Evolutionary conservation across 1,139 yeast species (phyloP).

Genomic region (Geotrichum fermentans): DNA sequence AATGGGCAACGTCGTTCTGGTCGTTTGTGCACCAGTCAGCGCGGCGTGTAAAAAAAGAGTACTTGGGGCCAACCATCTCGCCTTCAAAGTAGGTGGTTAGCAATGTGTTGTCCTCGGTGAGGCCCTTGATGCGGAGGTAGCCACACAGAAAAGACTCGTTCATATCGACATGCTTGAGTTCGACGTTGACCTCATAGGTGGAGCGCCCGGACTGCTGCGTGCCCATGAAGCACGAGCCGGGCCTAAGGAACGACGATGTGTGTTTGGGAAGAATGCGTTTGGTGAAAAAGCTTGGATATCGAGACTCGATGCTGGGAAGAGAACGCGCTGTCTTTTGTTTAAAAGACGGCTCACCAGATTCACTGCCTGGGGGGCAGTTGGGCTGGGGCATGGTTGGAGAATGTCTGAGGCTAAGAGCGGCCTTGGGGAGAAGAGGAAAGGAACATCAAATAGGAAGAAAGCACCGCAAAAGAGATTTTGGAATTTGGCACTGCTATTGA

Average conservation of each 20-base stretch:
- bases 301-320: constrained; percentile 21
- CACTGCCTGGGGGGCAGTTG: neutral
- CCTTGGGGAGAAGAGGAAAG: no score
- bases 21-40: constrained; percentile 58
- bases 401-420: no score
- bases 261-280: constrained; percentile 20
- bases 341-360: no score
- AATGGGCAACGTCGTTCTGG: constrained; percentile 74
- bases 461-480: no score
- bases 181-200: constrained; percentile 66
- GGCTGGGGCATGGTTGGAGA: neutral
- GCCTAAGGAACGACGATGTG: constrained; percentile 41
- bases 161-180: constrained; percentile 64
- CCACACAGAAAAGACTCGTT: constrained; percentile 63
- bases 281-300: constrained; percentile 18
- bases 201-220: constrained; percentile 69
- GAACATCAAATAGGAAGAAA: no score
- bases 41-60: constrained; percentile 46
- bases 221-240: constrained; percentile 63
- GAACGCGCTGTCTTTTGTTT: neutral
- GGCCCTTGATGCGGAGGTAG: constrained; percentile 70
- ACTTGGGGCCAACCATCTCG: constrained; percentile 66
- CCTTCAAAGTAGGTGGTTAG: constrained; percentile 85
- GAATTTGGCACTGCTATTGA: no score
- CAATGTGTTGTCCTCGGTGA: constrained; percentile 71